Percentiles rank a stretch among this genome's conserved stretches.
phyloP scores from a whole-genome alignment of 768 basidiomycete genomes.

The Leccinum variicolor region DNA sequence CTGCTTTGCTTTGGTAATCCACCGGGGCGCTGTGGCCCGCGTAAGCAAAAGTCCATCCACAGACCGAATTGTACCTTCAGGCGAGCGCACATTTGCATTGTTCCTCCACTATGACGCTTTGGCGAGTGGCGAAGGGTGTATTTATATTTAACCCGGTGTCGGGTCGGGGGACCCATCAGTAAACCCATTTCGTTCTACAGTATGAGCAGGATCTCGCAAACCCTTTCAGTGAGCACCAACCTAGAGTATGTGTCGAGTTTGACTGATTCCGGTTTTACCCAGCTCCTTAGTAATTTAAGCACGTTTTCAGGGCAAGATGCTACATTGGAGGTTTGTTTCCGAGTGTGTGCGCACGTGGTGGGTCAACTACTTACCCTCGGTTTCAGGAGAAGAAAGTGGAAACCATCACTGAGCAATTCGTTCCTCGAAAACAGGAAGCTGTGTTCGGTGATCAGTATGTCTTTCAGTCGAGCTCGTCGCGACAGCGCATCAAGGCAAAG shows the following conservation, averaged over 20 bases:
- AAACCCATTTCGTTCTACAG: not conserved
- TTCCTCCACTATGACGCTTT: slow-evolving; percentile 18
- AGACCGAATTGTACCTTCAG: slow-evolving; percentile 7
- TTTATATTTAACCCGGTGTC: slow-evolving; percentile 29
- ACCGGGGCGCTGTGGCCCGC: not conserved
- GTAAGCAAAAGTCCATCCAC: slow-evolving; percentile 13
- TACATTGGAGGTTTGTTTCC: slow-evolving; percentile 19
- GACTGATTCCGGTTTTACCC: not conserved
- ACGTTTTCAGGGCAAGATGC: slow-evolving; percentile 8
- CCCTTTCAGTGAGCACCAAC: slow-evolving; percentile 24
- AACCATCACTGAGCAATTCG: slow-evolving; percentile 25
- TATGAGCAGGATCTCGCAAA: slow-evolving; percentile 33
- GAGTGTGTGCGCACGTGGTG: slow-evolving; percentile 3
- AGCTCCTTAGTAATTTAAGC: slow-evolving; percentile 29
- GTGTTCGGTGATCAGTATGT: slow-evolving; percentile 31
- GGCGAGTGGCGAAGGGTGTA: slow-evolving; percentile 25
- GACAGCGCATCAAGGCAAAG: slow-evolving; percentile 26
- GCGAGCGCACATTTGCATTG: slow-evolving; percentile 20
- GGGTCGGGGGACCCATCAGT: not conserved
- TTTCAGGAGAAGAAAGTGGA: slow-evolving; percentile 20
- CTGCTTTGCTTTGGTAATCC: slow-evolving; percentile 1
- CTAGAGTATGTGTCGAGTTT: not conserved
- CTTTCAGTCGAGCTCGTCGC: slow-evolving; percentile 20
- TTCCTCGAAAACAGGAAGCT: slow-evolving; percentile 28
- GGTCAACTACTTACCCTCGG: not conserved